Percentiles rank a stretch among this genome's conserved stretches.
Conservation (phyloP, 495 filamentous ascomycete species). For the Daldinia bambusicola region DNA sequence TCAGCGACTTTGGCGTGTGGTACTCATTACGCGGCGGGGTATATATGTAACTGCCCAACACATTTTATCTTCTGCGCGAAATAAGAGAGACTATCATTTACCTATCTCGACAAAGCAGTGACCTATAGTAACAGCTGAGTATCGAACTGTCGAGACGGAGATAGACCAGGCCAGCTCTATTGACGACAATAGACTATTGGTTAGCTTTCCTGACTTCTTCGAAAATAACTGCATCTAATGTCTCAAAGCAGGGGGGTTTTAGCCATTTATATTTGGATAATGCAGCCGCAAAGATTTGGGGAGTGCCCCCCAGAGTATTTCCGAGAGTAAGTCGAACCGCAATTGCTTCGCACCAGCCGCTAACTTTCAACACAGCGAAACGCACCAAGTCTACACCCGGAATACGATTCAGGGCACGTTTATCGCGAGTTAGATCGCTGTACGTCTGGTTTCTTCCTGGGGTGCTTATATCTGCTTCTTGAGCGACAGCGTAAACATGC, state of each 20-base stretch:
- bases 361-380: not conserved
- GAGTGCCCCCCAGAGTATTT: not conserved
- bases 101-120: not conserved
- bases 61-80: not conserved
- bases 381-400: not conserved
- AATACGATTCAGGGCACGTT: conserved; percentile 38
- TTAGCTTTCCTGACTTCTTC: too few relatives aligned
- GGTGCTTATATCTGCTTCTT: conserved; percentile 48
- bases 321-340: not conserved
- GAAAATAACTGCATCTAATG: too few relatives aligned
- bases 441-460: conserved; percentile 60
- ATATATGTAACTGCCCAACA: too few relatives aligned
- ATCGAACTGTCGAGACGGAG: too few relatives aligned
- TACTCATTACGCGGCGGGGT: not conserved
- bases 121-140: too few relatives aligned
- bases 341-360: not conserved
- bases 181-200: too few relatives aligned
- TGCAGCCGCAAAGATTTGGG: not conserved
- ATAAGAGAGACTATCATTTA: not conserved
- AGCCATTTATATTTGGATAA: not conserved
- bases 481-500: conserved; percentile 44
- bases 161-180: too few relatives aligned
- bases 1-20: not conserved
- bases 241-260: not conserved
- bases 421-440: conserved; percentile 55